Base-by-base conservation (phyloP, 305 asterid species). In the Fraxinus sp. region DNA sequence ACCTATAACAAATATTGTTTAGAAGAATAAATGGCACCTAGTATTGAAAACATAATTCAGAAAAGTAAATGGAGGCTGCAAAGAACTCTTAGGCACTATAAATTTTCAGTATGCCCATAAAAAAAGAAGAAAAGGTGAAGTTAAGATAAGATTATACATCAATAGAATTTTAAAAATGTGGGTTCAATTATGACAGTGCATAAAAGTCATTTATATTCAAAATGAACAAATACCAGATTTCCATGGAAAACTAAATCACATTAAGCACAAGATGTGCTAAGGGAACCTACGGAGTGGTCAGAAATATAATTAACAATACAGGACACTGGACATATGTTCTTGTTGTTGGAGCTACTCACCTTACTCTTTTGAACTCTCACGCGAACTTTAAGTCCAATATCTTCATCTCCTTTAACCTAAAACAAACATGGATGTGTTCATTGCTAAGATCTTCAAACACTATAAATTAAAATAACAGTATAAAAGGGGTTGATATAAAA, bases 361-460 rank as follows among this genome's bases (percentile, higher is more conserved):
- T 97, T 97, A 83, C 98, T 97, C 92, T 97, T 97, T 79, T 97
- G 99, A 92, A 97, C 97, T 90, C 99, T 89, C 79, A 97, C 99
- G 20, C 98, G 99, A 82, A 93, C 99, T 88, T 92, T 97, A 83
- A 97, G 86, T 52, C 99, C 98, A 72, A 97, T 78, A 68, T 95
- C 98, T 85, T 95, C 99, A 83, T 97, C 99, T 89, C 98, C 97
- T 89, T 93, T 95, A 78, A 82, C 92, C 99, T 96, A 79, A 74
- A 82, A 78, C 36, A 79, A 41, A 66, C 68, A 85, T 35, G 46
- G 74, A 82, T 10, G 80, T 77, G 52, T 86, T 80, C 80, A 77
- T 68, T 44, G 20, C 49, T 72, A 70, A 74, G 36, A 30, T 52
- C 52, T 35, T 66, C 26, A 76, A 76, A 86, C 52, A 83, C 39